Base-by-base conservation (phyloP, 352 stramenopile species). In the Globisporangium megalacanthum region DNA sequence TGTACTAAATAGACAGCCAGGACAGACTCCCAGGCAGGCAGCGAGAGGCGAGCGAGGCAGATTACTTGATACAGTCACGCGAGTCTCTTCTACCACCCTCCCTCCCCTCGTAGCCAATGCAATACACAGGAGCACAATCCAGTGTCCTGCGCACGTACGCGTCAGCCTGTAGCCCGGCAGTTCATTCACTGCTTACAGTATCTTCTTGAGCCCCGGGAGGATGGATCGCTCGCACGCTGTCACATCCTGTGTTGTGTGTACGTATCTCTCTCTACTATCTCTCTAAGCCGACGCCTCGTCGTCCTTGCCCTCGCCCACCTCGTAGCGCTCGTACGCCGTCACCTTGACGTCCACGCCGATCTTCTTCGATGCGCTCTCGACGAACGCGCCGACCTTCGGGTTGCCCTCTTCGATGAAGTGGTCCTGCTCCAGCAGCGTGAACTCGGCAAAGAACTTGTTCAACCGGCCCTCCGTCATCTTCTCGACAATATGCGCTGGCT, bases 391-490 rank as follows among this genome's bases (percentile, higher is more conserved):
- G 31, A 97, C 78, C 66, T 92, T 96, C 36, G 83, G 86, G 68
- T 87, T 92, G 39, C 90, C 89, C 56, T 98, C 94, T 53, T 97
- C 92, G 15, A 98, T 89, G 70, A 98, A 96, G 65, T 98, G 94
- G 52, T 86, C 65, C 70, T 98, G 94, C 61, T 97, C 86, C 44
- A 94, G 73, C 59, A 98, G 73, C 69, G 93, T 97, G 66, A 96
- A 79, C 70, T 95, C 81, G 60, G 88, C 83, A 54, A 97, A 97
- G 66, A 97, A 98, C 71, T 98, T 98, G 69, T 72, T 77, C 55
- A 98, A 66, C 47, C 92, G 83, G 19, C 94, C 94, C 56, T 96
- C 79, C 13, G 95, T 88, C 77, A 98, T 98, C 79, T 98, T 98
- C 54, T 94, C 90, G 42, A 97, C 60, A 47, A 98, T 96, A 59